These are phyloP conservation scores for Globisporangium paroecandrum DNA, from an alignment of 352 stramenopile genomes.

Conservation along the genomic window DNA sequence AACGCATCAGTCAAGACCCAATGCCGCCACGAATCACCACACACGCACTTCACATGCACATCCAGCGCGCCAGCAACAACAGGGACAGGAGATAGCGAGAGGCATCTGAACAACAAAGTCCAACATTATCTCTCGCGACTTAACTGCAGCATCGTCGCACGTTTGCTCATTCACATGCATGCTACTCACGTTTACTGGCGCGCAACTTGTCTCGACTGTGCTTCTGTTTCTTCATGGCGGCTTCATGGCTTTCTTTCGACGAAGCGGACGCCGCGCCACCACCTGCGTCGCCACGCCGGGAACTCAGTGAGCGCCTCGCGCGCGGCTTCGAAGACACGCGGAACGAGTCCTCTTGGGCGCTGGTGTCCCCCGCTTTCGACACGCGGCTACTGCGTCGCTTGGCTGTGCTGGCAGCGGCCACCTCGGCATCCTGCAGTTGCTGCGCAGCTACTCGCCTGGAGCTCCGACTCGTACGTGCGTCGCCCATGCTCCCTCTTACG, in stretches of 20 bases:
- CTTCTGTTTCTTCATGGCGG: background rate
- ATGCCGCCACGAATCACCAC: background rate
- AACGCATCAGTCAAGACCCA: background rate
- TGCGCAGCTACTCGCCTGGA: background rate
- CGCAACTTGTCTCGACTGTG: background rate
- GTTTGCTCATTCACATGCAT: background rate
- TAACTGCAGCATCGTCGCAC: background rate
- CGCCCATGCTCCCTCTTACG: background rate
- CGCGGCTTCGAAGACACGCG: background rate
- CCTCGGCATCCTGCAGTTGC: background rate
- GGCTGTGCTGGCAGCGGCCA: background rate
- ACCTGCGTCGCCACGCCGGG: background rate
- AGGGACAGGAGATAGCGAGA: background rate
- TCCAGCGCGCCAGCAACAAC: background rate
- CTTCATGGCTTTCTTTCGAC: background rate
- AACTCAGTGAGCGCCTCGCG: slow-evolving; percentile 1
- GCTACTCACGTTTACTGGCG: slow-evolving; percentile 7
- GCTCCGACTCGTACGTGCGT: background rate
- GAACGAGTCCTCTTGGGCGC: background rate
- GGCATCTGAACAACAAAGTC: background rate
- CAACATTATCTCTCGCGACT: background rate
- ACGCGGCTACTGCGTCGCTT: background rate
- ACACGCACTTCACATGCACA: background rate
- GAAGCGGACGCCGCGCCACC: background rate
- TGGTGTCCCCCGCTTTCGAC: background rate